phyloP scores from a whole-genome alignment of 805 yeast genomes.

The Metschnikowia henanensis region DNA sequence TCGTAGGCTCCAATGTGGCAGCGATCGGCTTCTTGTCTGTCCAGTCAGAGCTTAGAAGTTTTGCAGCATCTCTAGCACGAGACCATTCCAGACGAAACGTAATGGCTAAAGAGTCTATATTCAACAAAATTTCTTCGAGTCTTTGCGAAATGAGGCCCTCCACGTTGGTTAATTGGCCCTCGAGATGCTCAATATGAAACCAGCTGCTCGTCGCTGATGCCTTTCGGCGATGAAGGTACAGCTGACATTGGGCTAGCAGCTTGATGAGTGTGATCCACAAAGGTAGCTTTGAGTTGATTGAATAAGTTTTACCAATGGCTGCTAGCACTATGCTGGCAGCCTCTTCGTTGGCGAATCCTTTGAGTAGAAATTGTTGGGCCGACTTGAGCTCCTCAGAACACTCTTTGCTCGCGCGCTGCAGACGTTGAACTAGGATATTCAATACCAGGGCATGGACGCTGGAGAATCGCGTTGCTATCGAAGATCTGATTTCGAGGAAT shows the following conservation, averaged over 20 bases:
- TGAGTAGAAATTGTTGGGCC: conserved; percentile 6
- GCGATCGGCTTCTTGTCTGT: conserved; percentile 44
- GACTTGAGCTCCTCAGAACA: conserved; percentile 6
- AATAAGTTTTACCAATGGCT: conserved; percentile 2
- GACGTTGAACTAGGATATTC: conserved; percentile 4
- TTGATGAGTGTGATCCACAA: conserved; percentile 13
- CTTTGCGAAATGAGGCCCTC: conserved; percentile 37
- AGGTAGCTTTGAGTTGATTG: background rate
- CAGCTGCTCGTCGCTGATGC: conserved; percentile 52
- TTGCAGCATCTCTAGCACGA: conserved; percentile 33
- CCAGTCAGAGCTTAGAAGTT: conserved; percentile 47
- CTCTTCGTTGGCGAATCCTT: conserved; percentile 1
- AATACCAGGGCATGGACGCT: background rate
- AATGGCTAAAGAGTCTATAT: conserved; percentile 41
- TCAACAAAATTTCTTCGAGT: conserved; percentile 37
- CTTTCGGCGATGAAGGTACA: conserved; percentile 41
- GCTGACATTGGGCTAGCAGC: conserved; percentile 29
- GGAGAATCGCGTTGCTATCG: no score
- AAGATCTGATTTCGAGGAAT: no score
- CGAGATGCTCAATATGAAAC: conserved; percentile 64
- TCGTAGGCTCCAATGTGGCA: conserved; percentile 38
- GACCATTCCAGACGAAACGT: conserved; percentile 41
- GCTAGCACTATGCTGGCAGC: background rate
- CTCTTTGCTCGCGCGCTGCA: conserved; percentile 1
- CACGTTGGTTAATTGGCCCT: conserved; percentile 45